Base-by-base conservation (phyloP, 208 protist species). In the Trypanosoma avium region DNA sequence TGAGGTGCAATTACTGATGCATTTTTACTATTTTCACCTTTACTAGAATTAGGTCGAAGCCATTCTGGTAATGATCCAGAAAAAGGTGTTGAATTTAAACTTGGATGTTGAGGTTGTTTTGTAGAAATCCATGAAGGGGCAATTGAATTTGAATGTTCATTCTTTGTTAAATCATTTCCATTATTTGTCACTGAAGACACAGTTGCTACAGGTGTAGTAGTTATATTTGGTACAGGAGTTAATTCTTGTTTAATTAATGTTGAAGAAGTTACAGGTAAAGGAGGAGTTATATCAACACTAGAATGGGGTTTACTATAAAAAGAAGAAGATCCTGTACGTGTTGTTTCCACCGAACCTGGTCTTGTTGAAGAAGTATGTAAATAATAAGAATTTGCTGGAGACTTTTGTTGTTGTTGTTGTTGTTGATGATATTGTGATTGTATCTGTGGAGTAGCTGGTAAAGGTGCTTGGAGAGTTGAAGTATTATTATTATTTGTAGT, bases 101-200 rank as follows among this genome's bases (percentile, higher is more conserved):
- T 10, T 38, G 21, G 12, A 26, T 17, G 13, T 15, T 29, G 49
- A 2, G 52, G 21, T 35, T 35, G 50, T 27, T 61, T 68, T 35
- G 27, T 12, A 2, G 43, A 8, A 45, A 13, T 53, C n/a, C 46
- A 45, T 7, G 73, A 67, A 21, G 66, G 36, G 29, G 73, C 46
- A 1, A 61, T 56, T 19, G 73, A 67, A 13, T 67, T 67, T 10
- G 73, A 27, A 4, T 47, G 66, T 3, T 60, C 73, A 49, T 73
- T 69, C 61, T 79, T 79, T 48, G 47, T 40, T 19, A 63, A 24
- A 17, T 63, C 30, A 24, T 6, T 33, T 1, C 54, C 33, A 45
- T n/a, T 42, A 8, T n/a, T 50, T 38, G 40, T 55, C 40, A 47
- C 2, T 5, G 64, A 7, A 17, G 24, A 21, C 26, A 42, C 33